A percentile compares a stretch with the other conserved stretches of the same genome.
phyloP scores from a whole-genome alignment of 306 rosid species.

The Mimosa pudica region DNA sequence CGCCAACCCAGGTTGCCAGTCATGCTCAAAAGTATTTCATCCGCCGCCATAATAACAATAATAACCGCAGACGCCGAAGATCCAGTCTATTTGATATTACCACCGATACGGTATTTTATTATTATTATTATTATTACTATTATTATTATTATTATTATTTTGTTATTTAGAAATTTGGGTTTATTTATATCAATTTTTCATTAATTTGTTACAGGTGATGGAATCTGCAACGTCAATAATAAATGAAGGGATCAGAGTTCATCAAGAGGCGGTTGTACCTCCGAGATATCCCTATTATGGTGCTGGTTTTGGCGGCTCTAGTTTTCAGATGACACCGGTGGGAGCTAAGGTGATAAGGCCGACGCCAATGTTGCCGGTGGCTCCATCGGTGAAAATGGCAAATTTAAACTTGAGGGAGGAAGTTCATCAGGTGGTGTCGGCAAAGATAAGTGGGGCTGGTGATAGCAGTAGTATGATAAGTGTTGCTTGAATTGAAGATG shows the following conservation, averaged over 20 bases:
- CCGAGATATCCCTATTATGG: slow-evolving; percentile 45
- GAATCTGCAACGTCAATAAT: slow-evolving; percentile 44
- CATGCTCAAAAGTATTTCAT: slow-evolving; percentile 97
- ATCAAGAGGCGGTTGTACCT: slow-evolving; percentile 40
- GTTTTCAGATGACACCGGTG: slow-evolving; percentile 50
- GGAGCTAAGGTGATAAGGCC: slow-evolving; percentile 58
- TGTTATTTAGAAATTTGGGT: too few relatives aligned
- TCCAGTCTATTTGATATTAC: slow-evolving; percentile 93
- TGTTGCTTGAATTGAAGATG: slow-evolving; percentile 71
- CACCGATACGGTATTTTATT: slow-evolving; percentile 54
- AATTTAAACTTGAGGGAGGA: slow-evolving; percentile 58
- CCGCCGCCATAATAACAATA: slow-evolving; percentile 67
- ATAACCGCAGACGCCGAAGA: slow-evolving; percentile 85
- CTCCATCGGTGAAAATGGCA: slow-evolving; percentile 75
- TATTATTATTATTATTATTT: too few relatives aligned
- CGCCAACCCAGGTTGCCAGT: slow-evolving; percentile 94
- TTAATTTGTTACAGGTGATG: slow-evolving; percentile 39
- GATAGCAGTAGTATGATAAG: slow-evolving; percentile 61
- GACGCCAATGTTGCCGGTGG: slow-evolving; percentile 61
- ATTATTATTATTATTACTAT: too few relatives aligned
- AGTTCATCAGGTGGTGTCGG: slow-evolving; percentile 35
- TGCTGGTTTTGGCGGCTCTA: slow-evolving; percentile 37
- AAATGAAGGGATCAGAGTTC: slow-evolving; percentile 55
- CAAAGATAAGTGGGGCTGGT: slow-evolving; percentile 45
- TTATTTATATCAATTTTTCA: background rate